These are phyloP conservation scores for Yamadazyma laniorum DNA, from an alignment of 805 yeast species.

Conservation along the genomic window DNA sequence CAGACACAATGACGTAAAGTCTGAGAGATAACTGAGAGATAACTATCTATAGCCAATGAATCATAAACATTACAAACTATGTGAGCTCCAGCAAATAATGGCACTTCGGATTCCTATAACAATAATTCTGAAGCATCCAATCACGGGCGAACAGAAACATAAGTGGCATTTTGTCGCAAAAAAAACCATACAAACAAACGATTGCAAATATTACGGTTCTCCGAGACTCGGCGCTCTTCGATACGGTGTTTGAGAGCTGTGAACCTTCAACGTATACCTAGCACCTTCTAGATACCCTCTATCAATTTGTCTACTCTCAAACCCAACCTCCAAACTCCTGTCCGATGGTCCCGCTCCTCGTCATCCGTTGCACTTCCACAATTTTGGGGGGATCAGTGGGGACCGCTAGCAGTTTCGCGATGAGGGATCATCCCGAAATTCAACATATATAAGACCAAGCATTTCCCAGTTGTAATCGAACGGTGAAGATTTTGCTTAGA, in stretches of 20 bases:
- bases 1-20: no score
- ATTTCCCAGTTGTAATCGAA: no score
- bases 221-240: slow-evolving; percentile 7
- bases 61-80: not conserved
- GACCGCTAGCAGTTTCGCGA: slow-evolving; percentile 5
- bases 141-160: slow-evolving; percentile 6
- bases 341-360: no score
- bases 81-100: not conserved
- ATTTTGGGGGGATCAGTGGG: slow-evolving; percentile 6
- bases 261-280: no score
- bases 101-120: no score
- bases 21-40: no score
- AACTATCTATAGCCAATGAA: slow-evolving; percentile 6
- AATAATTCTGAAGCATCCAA: slow-evolving; percentile 1
- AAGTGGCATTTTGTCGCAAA: slow-evolving; percentile 7
- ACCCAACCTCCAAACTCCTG: no score
- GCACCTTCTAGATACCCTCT: no score
- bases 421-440: not conserved
- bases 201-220: slow-evolving; percentile 2
- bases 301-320: no score
- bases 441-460: no score
- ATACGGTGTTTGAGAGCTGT: no score
- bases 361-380: not conserved
- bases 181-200: not conserved
- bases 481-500: no score